Base-by-base conservation (phyloP, 2,329 filamentous ascomycete genomes). In the Colletotrichum noveboracense region DNA sequence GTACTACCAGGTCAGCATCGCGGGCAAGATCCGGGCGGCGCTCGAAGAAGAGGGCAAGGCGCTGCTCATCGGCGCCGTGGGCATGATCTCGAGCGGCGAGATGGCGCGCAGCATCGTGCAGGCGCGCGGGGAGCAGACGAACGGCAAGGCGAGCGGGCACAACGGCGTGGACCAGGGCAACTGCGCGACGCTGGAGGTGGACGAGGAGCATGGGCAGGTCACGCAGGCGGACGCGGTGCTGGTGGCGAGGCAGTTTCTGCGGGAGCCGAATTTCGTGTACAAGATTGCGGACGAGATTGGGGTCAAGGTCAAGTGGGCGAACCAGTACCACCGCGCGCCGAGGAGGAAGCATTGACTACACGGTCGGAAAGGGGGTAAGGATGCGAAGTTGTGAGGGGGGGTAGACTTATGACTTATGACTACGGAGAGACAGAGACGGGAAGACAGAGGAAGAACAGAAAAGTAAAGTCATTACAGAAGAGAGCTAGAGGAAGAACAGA, bases 251-350 rank as follows among this genome's bases (percentile, higher is more conserved):
- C 93, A 94, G 80, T 97, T 97, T 84, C 88, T 97, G 85, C 92
- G 95, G 82, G 95, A 98, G 81, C 94, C 96, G 0, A 93, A 94
- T 74, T 92, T 96, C 81, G 93, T 95, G 10, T 91, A 95, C 84
- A 89, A 90, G 38, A 93, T 91, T 77, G 96, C 95, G 0, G 90
- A 94, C 76, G 91, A 95, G 78, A 86, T 98, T 36, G 92, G 91
- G 12, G 92, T 96, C 5, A 86, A 91, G 74, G 91, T 96, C 7
- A 87, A 93, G 79, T 93, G 93, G 91, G 91, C 95, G 1, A 91
- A 92, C 78, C 95, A 97, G 82, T 91, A 91, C 78, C 79, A 82
- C 32, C 83, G 86, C 12, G 86, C 84, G 2, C 78, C 77, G 12
- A 85, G 84, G 79, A 71, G 66, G 30, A 81, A 80, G 77, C 70